Evolutionary conservation across 2,329 filamentous ascomycete species (phyloP), one percentile per base, ranked within the genome.

Genomic region (Calonectria honghensis): DNA sequence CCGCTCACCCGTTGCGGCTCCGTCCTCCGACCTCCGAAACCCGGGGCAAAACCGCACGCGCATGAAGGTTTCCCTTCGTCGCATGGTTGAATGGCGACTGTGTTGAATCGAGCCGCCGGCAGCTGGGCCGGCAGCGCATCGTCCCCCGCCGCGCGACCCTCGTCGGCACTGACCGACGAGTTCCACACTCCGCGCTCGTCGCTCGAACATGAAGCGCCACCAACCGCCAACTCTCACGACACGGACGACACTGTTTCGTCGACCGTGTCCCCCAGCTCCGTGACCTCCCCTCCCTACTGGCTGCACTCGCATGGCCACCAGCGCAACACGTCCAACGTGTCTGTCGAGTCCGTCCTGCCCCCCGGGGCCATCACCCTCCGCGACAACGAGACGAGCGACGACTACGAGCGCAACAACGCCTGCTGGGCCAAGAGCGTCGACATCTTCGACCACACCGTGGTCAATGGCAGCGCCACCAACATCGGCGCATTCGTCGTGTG

Each of bases 401-500:
- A 86, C 65, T 85, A 89, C 75, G 88, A 88, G 66, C 85, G 88
- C 73, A 91, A 90, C 81, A 88, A 86, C 74, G 91, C 90, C 16
- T 93, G 91, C 83, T 93, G 92, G 92, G 92, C 92, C 37, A 90
- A 88, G 84, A 92, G 90, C 81, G 92, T 93, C 69, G 87, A 90
- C 77, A 88, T 93, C 52, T 86, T 88, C 48, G 90, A 91, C 80
- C 86, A 90, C 81, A 89, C 90, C 14, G 79, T 91, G 27, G 88
- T 93, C 59, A 90, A 91, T 73, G 88, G 90, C 66, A 89, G 89
- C 76, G 83, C 88, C 45, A 90, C 88, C 18, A 91, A 88, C 77
- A 89, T 92, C 35, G 96, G 96, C n/a, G 94, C 96, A 2, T 99
- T 98, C 86, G 95, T 98, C 1, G 96, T 98, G 10, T 99, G 95